Conservation (phyloP, 192 early-diverging fungal genomes). For the Mortierella hygrophila region DNA sequence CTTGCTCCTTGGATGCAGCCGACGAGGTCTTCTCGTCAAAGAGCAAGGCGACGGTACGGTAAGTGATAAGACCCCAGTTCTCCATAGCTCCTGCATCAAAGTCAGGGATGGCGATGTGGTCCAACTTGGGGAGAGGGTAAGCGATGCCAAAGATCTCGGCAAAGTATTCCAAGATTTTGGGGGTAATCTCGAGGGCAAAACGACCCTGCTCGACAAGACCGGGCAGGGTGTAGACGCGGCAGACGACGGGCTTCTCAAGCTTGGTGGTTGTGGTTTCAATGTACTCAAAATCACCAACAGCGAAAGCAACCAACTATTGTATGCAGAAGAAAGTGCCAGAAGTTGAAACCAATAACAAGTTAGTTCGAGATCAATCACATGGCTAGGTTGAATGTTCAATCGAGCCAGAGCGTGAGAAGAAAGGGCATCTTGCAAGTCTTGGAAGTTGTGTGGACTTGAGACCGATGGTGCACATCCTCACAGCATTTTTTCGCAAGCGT, state of each 20-base stretch:
- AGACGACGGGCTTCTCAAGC: slow-evolving; percentile 43
- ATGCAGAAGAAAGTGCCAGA: not conserved
- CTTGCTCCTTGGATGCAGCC: slow-evolving; percentile 70
- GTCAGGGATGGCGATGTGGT: slow-evolving; percentile 83
- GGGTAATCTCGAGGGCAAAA: slow-evolving; percentile 80
- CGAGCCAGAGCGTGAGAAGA: not conserved
- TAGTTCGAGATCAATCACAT: not conserved
- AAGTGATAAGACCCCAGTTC: slow-evolving; percentile 91
- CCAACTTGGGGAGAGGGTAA: slow-evolving; percentile 83
- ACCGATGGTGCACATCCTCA: not conserved
- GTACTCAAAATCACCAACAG: slow-evolving; percentile 84
- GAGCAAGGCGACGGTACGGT: slow-evolving; percentile 76
- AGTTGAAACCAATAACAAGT: not conserved
- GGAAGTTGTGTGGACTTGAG: not conserved
- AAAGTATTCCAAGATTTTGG: slow-evolving; percentile 76
- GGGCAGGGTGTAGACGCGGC: slow-evolving; percentile 78
- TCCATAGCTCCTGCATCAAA: slow-evolving; percentile 88
- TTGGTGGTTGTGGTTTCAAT: slow-evolving; percentile 70
- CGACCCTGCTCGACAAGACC: slow-evolving; percentile 72
- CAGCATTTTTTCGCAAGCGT: not conserved
- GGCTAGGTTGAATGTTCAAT: not conserved
- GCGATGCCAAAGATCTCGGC: slow-evolving; percentile 76
- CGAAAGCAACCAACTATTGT: slow-evolving; percentile 72
- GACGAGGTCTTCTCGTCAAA: slow-evolving; percentile 67
- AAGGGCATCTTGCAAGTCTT: not conserved